These are phyloP conservation scores for Ophiocordyceps australis DNA, from an alignment of 2,329 filamentous ascomycete genomes.

Conservation along the genomic window DNA sequence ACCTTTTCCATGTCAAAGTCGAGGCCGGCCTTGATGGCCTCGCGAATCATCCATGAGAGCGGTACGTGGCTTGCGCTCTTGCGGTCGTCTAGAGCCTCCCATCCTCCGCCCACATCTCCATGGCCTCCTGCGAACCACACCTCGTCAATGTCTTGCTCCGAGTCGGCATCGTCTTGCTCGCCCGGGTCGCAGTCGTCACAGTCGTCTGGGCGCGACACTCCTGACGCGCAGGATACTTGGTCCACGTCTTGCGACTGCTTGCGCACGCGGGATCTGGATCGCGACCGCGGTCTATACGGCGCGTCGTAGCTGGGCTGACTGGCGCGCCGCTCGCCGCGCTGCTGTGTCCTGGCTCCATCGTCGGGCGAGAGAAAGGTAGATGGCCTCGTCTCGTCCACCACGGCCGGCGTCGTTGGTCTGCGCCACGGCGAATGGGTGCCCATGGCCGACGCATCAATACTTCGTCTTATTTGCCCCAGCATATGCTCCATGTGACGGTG, in stretches of 20 bases:
- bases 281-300: slow-evolving; percentile 22
- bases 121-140: slow-evolving; percentile 70
- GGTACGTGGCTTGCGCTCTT: slow-evolving; percentile 52
- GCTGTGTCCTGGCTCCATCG: slow-evolving; percentile 1
- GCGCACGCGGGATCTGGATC: slow-evolving; percentile 18
- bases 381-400: background rate
- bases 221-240: slow-evolving; percentile 12
- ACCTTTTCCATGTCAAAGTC: slow-evolving; percentile 53
- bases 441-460: slow-evolving; percentile 2
- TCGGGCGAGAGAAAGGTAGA: slow-evolving; percentile 5
- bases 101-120: slow-evolving; percentile 63
- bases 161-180: slow-evolving; percentile 15
- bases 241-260: slow-evolving; percentile 6
- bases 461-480: slow-evolving; percentile 5
- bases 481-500: slow-evolving; percentile 5
- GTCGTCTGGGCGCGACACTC: slow-evolving; percentile 8
- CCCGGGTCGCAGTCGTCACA: slow-evolving; percentile 23
- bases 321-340: slow-evolving; percentile 2
- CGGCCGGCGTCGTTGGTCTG: background rate
- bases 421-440: background rate
- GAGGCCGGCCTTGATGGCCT: slow-evolving; percentile 44
- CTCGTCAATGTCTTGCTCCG: slow-evolving; percentile 56
- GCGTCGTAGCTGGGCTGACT: slow-evolving; percentile 10
- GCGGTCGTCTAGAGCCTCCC: slow-evolving; percentile 35
- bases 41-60: slow-evolving; percentile 50